phyloP scores from a whole-genome alignment of 331 rosid species.

The Rhamnella rubrinervis region DNA sequence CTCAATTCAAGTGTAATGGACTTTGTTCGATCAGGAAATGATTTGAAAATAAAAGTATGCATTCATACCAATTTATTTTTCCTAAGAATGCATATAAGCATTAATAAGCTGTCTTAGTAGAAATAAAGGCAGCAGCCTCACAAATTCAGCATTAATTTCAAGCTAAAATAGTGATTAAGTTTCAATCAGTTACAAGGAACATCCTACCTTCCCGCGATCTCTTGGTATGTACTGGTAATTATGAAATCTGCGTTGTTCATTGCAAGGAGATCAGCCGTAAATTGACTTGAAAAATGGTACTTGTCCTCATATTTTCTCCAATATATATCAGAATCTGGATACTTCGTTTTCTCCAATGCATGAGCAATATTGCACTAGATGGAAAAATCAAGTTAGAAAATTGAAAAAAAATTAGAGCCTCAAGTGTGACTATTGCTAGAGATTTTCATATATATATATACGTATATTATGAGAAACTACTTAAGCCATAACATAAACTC shows the following conservation, averaged over 20 bases:
- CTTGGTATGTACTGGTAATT: constrained; percentile 52
- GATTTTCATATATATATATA: no score
- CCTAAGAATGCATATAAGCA: not conserved
- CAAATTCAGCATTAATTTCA: not conserved
- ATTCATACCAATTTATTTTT: not conserved
- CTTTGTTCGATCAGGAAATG: no score
- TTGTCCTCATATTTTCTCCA: constrained; percentile 42
- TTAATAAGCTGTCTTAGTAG: not conserved
- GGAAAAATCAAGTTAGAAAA: not conserved
- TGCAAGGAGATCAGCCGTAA: constrained; percentile 47
- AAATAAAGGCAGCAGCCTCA: not conserved
- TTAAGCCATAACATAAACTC: not conserved
- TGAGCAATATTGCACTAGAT: constrained; percentile 46
- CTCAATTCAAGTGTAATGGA: not conserved
- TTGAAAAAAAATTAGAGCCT: not conserved
- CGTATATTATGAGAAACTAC: not conserved
- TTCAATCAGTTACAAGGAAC: not conserved
- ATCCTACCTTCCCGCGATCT: constrained; percentile 41
- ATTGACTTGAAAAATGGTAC: constrained; percentile 53
- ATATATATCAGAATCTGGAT: constrained; percentile 44
- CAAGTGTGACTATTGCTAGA: no score
- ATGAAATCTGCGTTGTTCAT: constrained; percentile 49
- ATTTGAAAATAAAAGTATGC: no score
- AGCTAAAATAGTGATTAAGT: not conserved
- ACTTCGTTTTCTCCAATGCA: constrained; percentile 48